Evolutionary conservation across 1,284 basidiomycete genomes (phyloP).

Genomic region (Apiotrichum brassicae): DNA sequence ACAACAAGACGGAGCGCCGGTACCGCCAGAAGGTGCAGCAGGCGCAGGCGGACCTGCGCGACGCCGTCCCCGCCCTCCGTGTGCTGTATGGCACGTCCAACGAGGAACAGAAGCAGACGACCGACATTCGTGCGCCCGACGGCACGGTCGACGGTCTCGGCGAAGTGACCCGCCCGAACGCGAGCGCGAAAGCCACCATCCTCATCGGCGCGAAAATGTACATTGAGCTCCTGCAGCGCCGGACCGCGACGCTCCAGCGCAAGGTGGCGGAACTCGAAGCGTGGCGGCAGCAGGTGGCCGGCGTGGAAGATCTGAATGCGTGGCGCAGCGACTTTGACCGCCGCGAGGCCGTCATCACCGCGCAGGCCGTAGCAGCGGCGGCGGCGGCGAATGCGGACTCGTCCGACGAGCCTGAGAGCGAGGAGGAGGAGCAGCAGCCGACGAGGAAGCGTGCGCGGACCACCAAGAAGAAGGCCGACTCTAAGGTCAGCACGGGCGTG

Average conservation of each 20-base stretch:
- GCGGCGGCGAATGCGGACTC: slow-evolving; percentile 21
- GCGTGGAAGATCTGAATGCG: slow-evolving; percentile 23
- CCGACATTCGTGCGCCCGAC: slow-evolving; percentile 37
- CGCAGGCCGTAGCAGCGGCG: slow-evolving; percentile 17
- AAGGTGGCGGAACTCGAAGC: slow-evolving; percentile 35
- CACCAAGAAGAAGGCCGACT: slow-evolving; percentile 19
- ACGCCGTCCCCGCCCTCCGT: slow-evolving; percentile 43
- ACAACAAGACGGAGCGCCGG: slow-evolving; percentile 47
- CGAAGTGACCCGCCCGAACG: slow-evolving; percentile 43
- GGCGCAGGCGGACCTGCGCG: slow-evolving; percentile 45
- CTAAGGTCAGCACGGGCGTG: slow-evolving; percentile 16
- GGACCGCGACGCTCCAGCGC: slow-evolving; percentile 32
- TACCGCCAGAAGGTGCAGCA: slow-evolving; percentile 47
- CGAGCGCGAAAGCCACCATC: slow-evolving; percentile 45
- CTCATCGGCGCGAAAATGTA: slow-evolving; percentile 45
- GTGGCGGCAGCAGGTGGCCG: slow-evolving; percentile 31
- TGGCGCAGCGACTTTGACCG: slow-evolving; percentile 37
- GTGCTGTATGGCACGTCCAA: slow-evolving; percentile 45
- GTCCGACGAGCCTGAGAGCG: slow-evolving; percentile 21
- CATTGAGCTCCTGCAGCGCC: slow-evolving; percentile 42
- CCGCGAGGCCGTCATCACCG: slow-evolving; percentile 27
- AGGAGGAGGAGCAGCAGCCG: slow-evolving; percentile 30
- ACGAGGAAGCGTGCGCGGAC: slow-evolving; percentile 18
- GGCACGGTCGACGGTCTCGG: slow-evolving; percentile 46
- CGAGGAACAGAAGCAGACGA: slow-evolving; percentile 38